These are phyloP conservation scores for Myriosclerotinia scirpicola DNA, from an alignment of 2,329 filamentous ascomycete species.

Conservation along the genomic window DNA sequence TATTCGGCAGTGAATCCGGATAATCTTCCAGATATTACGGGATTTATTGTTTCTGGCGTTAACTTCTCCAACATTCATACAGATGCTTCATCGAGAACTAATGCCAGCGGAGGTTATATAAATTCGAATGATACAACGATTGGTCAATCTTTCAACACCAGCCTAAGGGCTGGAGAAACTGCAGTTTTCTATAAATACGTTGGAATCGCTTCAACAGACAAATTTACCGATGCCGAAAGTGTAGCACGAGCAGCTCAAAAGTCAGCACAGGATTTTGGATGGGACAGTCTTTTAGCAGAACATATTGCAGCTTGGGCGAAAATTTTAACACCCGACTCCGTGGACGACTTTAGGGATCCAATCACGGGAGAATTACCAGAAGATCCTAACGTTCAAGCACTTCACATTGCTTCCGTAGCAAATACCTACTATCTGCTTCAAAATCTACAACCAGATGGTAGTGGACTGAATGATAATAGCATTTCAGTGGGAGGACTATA, in stretches of 20 bases:
- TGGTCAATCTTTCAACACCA: constrained; percentile 58
- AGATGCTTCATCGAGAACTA: constrained; percentile 40
- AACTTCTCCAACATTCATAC: constrained; percentile 42
- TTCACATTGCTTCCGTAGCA: constrained; percentile 54
- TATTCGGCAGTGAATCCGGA: constrained; percentile 64
- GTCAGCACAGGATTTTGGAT: constrained; percentile 53
- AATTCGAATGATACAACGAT: constrained; percentile 62
- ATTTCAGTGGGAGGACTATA: constrained; percentile 67
- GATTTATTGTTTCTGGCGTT: constrained; percentile 56
- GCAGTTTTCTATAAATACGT: constrained; percentile 65
- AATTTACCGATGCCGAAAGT: constrained; percentile 57
- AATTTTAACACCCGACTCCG: constrained; percentile 59
- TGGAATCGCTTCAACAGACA: constrained; percentile 67
- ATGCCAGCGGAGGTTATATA: constrained; percentile 46
- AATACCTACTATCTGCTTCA: constrained; percentile 59
- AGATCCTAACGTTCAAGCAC: constrained; percentile 52
- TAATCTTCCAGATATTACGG: constrained; percentile 62
- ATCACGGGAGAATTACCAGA: constrained; percentile 60
- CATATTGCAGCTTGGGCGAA: constrained; percentile 63
- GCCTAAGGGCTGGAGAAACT: constrained; percentile 52
- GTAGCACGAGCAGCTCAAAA: constrained; percentile 57
- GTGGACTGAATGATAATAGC: constrained; percentile 60
- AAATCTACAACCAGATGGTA: constrained; percentile 48
- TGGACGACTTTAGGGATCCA: constrained; percentile 62
- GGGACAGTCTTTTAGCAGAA: constrained; percentile 51